Evolutionary conservation across 495 filamentous ascomycete genomes (phyloP).

Genomic region (Xylaria longipes): DNA sequence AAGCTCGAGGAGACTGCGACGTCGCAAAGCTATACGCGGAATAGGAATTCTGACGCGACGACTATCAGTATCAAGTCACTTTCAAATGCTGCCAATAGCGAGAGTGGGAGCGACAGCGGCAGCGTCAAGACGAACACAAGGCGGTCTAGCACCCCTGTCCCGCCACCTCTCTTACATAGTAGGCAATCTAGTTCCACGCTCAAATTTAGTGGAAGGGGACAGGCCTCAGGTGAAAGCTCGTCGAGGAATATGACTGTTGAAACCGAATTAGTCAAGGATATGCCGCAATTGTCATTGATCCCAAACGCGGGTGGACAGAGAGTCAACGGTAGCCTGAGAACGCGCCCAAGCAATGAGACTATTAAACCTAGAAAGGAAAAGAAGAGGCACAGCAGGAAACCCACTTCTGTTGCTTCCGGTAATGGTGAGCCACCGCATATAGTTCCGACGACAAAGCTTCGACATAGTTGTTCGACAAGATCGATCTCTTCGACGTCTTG

Average conservation of each 20-base stretch:
- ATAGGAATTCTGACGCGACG: conserved; percentile 41
- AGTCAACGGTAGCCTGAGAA: conserved; percentile 74
- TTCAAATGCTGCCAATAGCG: conserved; percentile 49
- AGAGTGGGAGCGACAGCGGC: conserved; percentile 69
- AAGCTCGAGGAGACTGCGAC: conserved; percentile 57
- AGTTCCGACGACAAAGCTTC: conserved; percentile 34
- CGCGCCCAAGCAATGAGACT: conserved; percentile 89
- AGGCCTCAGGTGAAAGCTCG: conserved; percentile 72
- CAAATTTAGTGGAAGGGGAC: conserved; percentile 51
- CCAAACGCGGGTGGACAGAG: conserved; percentile 69
- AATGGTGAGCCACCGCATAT: conserved; percentile 66
- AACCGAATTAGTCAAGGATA: conserved; percentile 92
- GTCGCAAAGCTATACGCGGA: conserved; percentile 46
- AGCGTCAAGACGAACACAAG: conserved; percentile 46
- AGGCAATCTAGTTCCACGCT: conserved; percentile 53
- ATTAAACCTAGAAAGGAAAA: conserved; percentile 93
- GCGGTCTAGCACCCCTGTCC: conserved; percentile 40
- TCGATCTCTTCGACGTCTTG: conserved; percentile 40
- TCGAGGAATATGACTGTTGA: conserved; percentile 96
- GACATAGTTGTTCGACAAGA: conserved; percentile 47
- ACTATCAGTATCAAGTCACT: conserved; percentile 43
- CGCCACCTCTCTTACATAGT: conserved; percentile 48
- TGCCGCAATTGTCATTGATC: conserved; percentile 84
- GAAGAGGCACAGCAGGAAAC: conserved; percentile 80
- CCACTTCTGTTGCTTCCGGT: conserved; percentile 70